Evolutionary conservation across 2,329 filamentous ascomycete genomes (phyloP), one percentile per base, ranked within the genome.

Genomic region (Aspergillus spinulosporus): DNA sequence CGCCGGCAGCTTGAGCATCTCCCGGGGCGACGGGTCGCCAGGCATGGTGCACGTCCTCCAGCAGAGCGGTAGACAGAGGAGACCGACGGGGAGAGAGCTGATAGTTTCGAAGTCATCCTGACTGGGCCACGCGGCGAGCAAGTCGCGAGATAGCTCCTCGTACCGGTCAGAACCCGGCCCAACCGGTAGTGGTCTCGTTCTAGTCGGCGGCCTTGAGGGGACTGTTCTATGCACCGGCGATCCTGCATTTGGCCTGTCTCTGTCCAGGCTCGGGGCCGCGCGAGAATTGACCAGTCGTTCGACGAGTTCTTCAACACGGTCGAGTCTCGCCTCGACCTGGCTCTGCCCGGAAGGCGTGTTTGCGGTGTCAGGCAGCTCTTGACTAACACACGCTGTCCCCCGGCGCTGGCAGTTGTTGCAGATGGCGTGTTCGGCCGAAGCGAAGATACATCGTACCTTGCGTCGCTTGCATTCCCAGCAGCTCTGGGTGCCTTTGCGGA

Each of bases 361-460:
- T 32, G 77, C 72, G 2, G 11, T 26, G 8, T 74, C 70, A 21
- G 75, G 75, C n/a, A 57, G 49, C 54, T 82, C 80, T 61, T 84
- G 82, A 59, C 79, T 74, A 44, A 82, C 66, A 51, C 82, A 73
- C 42, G 36, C 32, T 3, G 62, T 63, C 6, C 65, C 54, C 9
- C 68, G 68, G 32, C 70, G 59, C 31, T 49, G 54, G 59, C 71
- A 73, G 44, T 64, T 62, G 45, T 64, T 57, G 59, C 71, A 72
- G 34, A 60, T 56, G 9, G 57, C 32, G 29, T 61, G 54, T 2
- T 51, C 31, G 28, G 60, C 47, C 32, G 63, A 54, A 11, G 62
- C 37, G 53, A 72, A 68, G 5, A 63, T 64, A 46, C 72, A 74
- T 11, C 65, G 64, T n/a, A 72, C 66, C 55, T 74, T 74, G 7